A percentile compares a stretch with the other conserved stretches of the same genome.
Evolutionary conservation across 495 filamentous ascomycete genomes (phyloP).

Genomic region (Daldinia caldariorum): DNA sequence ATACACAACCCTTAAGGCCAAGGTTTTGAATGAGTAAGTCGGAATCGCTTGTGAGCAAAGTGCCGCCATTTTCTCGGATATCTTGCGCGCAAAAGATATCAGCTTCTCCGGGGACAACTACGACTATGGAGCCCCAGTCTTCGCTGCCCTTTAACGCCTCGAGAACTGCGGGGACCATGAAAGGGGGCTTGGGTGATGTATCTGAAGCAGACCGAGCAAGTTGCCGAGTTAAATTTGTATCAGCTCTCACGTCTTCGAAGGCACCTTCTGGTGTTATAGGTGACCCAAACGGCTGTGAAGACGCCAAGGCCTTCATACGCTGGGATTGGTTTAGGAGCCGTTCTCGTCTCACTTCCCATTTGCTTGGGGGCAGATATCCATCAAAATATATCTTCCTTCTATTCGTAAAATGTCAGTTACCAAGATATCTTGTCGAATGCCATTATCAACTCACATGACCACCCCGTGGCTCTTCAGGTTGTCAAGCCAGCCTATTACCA

Average conservation of each 20-base stretch:
- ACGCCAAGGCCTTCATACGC: slow-evolving; percentile 53
- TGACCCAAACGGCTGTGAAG: slow-evolving; percentile 46
- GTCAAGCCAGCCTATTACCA: slow-evolving; percentile 69
- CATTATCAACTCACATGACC: slow-evolving; percentile 63
- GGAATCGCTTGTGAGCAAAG: slow-evolving; percentile 74
- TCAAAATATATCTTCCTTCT: slow-evolving; percentile 79
- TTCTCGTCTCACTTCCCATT: slow-evolving; percentile 61
- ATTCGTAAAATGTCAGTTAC: slow-evolving; percentile 38
- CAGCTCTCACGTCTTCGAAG: slow-evolving; percentile 21
- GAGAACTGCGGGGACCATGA: slow-evolving; percentile 74
- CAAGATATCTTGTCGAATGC: not conserved
- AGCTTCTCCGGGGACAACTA: slow-evolving; percentile 75
- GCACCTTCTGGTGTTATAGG: slow-evolving; percentile 19
- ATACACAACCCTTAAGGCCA: slow-evolving; percentile 64
- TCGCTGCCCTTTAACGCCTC: slow-evolving; percentile 62
- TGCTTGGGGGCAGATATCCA: slow-evolving; percentile 71
- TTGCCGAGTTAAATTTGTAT: slow-evolving; percentile 15
- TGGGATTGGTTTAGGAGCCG: slow-evolving; percentile 58
- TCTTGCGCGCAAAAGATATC: slow-evolving; percentile 72
- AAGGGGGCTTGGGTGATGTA: slow-evolving; percentile 65
- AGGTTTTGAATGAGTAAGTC: slow-evolving; percentile 77
- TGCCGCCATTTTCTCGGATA: slow-evolving; percentile 59
- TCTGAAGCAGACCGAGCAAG: slow-evolving; percentile 12
- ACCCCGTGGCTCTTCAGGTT: slow-evolving; percentile 61
- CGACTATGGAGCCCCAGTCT: slow-evolving; percentile 60